A percentile compares a stretch with the other conserved stretches of the same genome.
Evolutionary conservation across 2,329 filamentous ascomycete genomes (phyloP).

Genomic region (Coniosporium tulheliwenetii): DNA sequence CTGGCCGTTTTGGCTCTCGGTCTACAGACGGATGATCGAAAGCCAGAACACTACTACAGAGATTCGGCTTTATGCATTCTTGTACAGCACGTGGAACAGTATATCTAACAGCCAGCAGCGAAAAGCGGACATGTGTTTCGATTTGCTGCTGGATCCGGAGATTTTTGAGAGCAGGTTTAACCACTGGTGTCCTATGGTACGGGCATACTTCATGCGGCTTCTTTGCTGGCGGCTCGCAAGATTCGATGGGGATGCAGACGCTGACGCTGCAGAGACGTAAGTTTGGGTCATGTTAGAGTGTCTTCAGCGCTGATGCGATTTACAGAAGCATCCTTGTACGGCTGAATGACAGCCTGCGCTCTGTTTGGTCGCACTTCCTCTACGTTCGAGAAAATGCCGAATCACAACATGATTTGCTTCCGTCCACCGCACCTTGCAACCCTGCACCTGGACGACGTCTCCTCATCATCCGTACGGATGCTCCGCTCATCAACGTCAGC

Average conservation of each 20-base stretch:
- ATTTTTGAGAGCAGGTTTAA: slow-evolving; percentile 74
- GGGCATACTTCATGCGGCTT: slow-evolving; percentile 81
- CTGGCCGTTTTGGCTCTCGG: slow-evolving; percentile 75
- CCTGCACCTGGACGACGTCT: slow-evolving; percentile 76
- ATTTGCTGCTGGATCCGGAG: slow-evolving; percentile 59
- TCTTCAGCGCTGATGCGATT: not conserved
- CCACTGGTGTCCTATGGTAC: slow-evolving; percentile 92
- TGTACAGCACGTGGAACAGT: slow-evolving; percentile 67
- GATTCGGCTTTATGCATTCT: slow-evolving; percentile 65
- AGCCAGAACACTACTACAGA: slow-evolving; percentile 85
- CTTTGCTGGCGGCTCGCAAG: slow-evolving; percentile 80
- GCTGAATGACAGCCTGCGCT: slow-evolving; percentile 52
- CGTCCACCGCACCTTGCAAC: slow-evolving; percentile 67
- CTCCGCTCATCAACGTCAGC: slow-evolving; percentile 17
- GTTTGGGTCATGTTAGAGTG: slow-evolving; percentile 16
- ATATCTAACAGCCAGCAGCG: slow-evolving; percentile 48
- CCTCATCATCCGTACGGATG: slow-evolving; percentile 75
- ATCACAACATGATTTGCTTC: slow-evolving; percentile 35
- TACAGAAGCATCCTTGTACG: slow-evolving; percentile 51
- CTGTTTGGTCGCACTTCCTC: slow-evolving; percentile 65
- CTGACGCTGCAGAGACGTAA: slow-evolving; percentile 47
- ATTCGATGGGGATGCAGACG: slow-evolving; percentile 46
- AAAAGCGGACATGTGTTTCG: slow-evolving; percentile 55
- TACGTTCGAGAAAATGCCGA: slow-evolving; percentile 57
- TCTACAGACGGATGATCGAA: slow-evolving; percentile 61